Evolutionary conservation across 2,329 filamentous ascomycete species (phyloP).

Genomic region (Colletotrichum gigasporum): DNA sequence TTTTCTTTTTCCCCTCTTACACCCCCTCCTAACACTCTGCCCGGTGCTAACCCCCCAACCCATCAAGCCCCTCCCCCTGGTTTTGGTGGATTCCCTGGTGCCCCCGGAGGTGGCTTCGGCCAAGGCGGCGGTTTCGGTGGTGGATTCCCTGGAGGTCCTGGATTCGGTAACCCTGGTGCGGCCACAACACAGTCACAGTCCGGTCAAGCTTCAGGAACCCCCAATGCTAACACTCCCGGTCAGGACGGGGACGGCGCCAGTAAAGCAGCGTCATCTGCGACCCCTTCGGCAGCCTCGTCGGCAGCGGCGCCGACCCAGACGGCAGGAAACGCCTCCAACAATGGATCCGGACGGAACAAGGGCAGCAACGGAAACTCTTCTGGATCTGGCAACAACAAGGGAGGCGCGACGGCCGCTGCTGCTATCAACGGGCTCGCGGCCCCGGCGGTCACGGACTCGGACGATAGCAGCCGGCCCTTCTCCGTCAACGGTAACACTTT

Average conservation of each 20-base stretch:
- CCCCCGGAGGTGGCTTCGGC: no score
- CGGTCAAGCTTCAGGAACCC: neutral
- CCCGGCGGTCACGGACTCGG: slow-evolving; percentile 58
- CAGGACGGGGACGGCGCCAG: slow-evolving; percentile 28
- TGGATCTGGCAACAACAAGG: slow-evolving; percentile 34
- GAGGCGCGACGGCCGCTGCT: slow-evolving; percentile 43
- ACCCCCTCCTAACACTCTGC: neutral
- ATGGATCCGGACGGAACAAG: slow-evolving; percentile 19
- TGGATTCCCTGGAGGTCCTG: slow-evolving; percentile 14
- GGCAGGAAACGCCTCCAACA: slow-evolving; percentile 19
- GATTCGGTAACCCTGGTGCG: slow-evolving; percentile 25
- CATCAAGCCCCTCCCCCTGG: slow-evolving; percentile 10
- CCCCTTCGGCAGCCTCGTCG: slow-evolving; percentile 20
- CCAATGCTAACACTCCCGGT: slow-evolving; percentile 19
- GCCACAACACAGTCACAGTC: slow-evolving; percentile 21
- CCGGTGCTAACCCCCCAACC: neutral
- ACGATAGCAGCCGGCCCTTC: slow-evolving; percentile 62
- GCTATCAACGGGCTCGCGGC: slow-evolving; percentile 62
- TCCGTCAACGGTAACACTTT: slow-evolving; percentile 66
- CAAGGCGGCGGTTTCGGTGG: no score
- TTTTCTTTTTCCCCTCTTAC: neutral
- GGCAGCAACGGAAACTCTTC: slow-evolving; percentile 25
- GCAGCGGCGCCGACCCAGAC: slow-evolving; percentile 19
- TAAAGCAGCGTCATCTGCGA: slow-evolving; percentile 15
- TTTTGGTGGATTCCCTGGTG: neutral